These are phyloP conservation scores for Trypanosoma brucei DNA, from an alignment of 208 protist species.

Conservation along the genomic window DNA sequence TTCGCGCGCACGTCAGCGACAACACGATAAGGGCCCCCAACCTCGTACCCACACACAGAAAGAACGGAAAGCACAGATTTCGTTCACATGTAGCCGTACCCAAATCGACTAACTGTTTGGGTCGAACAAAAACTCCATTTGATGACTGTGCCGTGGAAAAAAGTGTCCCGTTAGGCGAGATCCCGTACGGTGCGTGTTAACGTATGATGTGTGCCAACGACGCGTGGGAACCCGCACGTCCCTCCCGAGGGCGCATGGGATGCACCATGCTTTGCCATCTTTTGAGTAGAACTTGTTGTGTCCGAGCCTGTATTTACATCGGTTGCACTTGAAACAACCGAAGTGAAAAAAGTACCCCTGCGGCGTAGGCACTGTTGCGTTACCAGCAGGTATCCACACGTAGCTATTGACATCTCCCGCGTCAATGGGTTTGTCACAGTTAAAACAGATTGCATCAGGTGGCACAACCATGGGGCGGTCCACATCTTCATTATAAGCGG, in stretches of 20 bases:
- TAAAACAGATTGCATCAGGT: conserved; percentile 71
- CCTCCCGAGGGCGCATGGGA: conserved; percentile 78
- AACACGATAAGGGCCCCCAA: too few relatives aligned
- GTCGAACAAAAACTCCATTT: conserved; percentile 87
- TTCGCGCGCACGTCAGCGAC: too few relatives aligned
- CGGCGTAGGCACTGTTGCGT: conserved; percentile 73
- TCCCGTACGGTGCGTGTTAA: conserved; percentile 85
- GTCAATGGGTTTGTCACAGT: conserved; percentile 74
- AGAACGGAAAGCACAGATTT: too few relatives aligned
- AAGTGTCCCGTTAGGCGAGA: conserved; percentile 79
- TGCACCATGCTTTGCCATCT: conserved; percentile 78
- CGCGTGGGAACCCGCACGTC: conserved; percentile 78
- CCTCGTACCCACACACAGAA: too few relatives aligned
- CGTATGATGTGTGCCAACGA: conserved; percentile 87
- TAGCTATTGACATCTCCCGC: conserved; percentile 71
- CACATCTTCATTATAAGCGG: conserved; percentile 83
- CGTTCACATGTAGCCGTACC: too few relatives aligned
- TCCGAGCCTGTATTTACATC: conserved; percentile 79
- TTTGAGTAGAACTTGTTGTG: conserved; percentile 91
- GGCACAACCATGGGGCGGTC: conserved; percentile 80
- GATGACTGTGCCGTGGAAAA: conserved; percentile 79
- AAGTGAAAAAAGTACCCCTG: conserved; percentile 91
- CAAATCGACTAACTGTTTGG: conserved; percentile 50
- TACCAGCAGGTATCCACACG: conserved; percentile 85
- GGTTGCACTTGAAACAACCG: conserved; percentile 87